Percentiles rank a stretch among this genome's conserved stretches.
phyloP scores from a whole-genome alignment of 1,139 yeast genomes.

The Entelexis sorbosivorans region DNA sequence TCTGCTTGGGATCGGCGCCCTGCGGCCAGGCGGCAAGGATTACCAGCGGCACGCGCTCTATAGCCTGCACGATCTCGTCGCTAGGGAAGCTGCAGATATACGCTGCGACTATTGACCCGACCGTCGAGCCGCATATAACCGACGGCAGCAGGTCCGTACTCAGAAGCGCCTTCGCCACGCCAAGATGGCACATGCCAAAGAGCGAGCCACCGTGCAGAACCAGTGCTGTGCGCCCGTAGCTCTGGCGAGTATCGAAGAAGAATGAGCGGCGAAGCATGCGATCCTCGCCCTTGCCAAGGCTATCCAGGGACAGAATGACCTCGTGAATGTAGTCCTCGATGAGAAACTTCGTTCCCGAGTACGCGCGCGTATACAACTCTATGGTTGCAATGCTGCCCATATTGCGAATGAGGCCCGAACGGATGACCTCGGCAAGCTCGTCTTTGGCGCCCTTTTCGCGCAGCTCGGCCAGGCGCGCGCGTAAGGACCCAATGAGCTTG shows the following conservation, averaged over 20 bases:
- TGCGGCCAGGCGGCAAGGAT: constrained; percentile 24
- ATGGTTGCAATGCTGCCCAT: constrained; percentile 85
- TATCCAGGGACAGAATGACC: constrained; percentile 58
- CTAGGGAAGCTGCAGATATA: constrained; percentile 61
- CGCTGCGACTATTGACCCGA: constrained; percentile 88
- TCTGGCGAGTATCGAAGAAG: constrained; percentile 81
- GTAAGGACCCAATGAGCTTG: constrained; percentile 62
- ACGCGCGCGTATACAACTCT: constrained; percentile 66
- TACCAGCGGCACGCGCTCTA: constrained; percentile 36
- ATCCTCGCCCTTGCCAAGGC: constrained; percentile 24
- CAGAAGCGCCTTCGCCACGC: constrained; percentile 74
- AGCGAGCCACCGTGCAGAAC: constrained; percentile 88
- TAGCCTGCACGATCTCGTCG: constrained; percentile 37
- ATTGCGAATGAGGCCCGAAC: constrained; percentile 78
- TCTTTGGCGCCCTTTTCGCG: constrained; percentile 48
- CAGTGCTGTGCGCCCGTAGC: constrained; percentile 82
- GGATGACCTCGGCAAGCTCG: constrained; percentile 51
- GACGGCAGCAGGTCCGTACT: constrained; percentile 66
- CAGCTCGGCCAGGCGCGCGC: constrained; percentile 52
- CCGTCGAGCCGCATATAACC: constrained; percentile 86
- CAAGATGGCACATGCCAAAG: constrained; percentile 86
- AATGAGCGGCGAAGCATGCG: constrained; percentile 42
- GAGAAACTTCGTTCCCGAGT: constrained; percentile 74
- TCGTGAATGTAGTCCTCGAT: constrained; percentile 81
- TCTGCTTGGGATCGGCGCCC: not conserved